Base-by-base conservation (phyloP, 1,284 basidiomycete species). In the Cutaneotrichosporon cavernicola region DNA sequence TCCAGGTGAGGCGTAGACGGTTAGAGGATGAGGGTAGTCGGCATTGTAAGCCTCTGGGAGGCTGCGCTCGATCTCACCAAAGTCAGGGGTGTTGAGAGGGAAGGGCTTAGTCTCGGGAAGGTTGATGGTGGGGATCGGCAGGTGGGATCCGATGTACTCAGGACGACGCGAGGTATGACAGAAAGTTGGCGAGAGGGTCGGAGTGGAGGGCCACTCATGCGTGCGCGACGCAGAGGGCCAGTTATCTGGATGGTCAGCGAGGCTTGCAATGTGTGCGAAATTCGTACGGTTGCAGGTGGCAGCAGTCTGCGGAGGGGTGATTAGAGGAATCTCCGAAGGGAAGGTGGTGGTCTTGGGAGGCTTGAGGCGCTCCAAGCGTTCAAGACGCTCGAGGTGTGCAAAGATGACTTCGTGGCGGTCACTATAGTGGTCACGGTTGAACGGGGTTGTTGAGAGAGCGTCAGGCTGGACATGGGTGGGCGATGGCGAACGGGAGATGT, bases 1-100 rank as follows among this genome's bases (percentile, higher is more conserved):
- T 5, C 71, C 72, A 0, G 72, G 76, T 0, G 76, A 77, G 5
- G 74, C 73, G 63, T 79, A 79, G 6, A 70, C 72, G 4, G 74
- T 75, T 30, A 79, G 56, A 6, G 77, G 77, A 61, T 79, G 77
- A 1, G 77, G 77, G 57, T 75, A 79, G 10, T 69, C 69, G 1
- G 67, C 18, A 62, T 77, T 77, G 74, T 79, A 79, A 3, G 76
- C 66, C 26, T 66, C 34, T 10, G 77, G 77, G 4, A 68, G 58
- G 9, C 46, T 50, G 18, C 53, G 49, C 36, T 74, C 69, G 14
- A 63, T 63, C 11, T 72, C 73, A 21, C 70, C 63, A 62, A 71
- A 74, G 0, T 65, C 60, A 0, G 67, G 72, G 0, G 69, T 63
- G n/a, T 50, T 46, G 34, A 72, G 59, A 10, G 72, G 64, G 69